Percentiles rank a stretch among this genome's conserved stretches.
phyloP scores from a whole-genome alignment of 176 grass and related monocot genomes.

The Zoysia pacifica region DNA sequence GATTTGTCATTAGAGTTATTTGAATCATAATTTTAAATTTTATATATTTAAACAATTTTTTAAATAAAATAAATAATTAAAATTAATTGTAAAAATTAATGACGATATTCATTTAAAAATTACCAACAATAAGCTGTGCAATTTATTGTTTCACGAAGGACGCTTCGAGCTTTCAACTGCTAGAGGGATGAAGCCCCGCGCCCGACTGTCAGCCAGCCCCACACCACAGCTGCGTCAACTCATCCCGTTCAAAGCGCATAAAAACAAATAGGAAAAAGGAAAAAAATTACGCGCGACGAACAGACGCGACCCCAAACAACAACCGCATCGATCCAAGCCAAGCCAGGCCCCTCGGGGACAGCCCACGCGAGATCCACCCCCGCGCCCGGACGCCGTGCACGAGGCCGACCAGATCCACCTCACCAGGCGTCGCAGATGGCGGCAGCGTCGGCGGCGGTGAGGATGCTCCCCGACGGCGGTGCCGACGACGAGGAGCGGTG shows the following conservation, averaged over 20 bases:
- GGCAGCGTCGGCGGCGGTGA: conserved; percentile 32
- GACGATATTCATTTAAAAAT: too few species aligned
- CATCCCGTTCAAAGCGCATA: conserved; percentile 21
- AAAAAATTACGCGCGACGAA: conserved; percentile 47
- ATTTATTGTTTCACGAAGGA: too few species aligned
- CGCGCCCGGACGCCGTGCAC: conserved; percentile 23
- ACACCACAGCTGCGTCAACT: conserved; percentile 2
- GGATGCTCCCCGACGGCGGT: conserved; percentile 67
- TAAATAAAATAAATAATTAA: too few species aligned
- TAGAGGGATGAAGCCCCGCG: background rate
- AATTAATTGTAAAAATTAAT: too few species aligned
- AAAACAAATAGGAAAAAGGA: background rate
- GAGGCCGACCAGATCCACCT: conserved; percentile 50
- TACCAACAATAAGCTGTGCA: too few species aligned
- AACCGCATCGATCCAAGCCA: conserved; percentile 43
- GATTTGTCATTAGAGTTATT: too few species aligned
- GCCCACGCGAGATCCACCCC: conserved; percentile 53
- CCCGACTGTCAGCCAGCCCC: conserved; percentile 12
- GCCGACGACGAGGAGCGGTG: conserved; percentile 93
- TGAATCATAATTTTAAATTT: too few species aligned
- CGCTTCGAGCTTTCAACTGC: too few species aligned
- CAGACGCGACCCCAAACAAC: conserved; percentile 20
- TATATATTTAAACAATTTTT: too few species aligned
- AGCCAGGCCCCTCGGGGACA: conserved; percentile 28
- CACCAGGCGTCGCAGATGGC: conserved; percentile 30